Evolutionary conservation across 306 rosid genomes (phyloP).

Genomic region (Oemleria cerasiformis): DNA sequence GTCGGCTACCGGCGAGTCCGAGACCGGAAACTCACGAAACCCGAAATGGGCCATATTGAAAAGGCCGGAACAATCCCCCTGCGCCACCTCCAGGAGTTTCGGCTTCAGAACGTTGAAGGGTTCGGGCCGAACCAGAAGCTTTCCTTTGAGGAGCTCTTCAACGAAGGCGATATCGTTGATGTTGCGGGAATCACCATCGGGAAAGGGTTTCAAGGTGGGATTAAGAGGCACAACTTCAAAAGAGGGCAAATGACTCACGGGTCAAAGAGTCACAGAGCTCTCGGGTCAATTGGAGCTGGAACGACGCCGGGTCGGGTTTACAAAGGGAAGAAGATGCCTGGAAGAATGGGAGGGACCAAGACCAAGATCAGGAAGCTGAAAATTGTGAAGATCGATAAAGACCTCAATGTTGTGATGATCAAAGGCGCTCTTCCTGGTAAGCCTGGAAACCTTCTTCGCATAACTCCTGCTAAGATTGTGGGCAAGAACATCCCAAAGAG

Average conservation of each 20-base stretch:
- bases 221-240: constrained; percentile 76
- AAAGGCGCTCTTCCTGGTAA: constrained; percentile 95
- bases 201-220: constrained; percentile 98
- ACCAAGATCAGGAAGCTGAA: constrained; percentile 86
- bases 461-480: constrained; percentile 92
- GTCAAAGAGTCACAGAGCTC: constrained; percentile 89
- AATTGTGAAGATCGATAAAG: constrained; percentile 84
- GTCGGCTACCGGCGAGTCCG: constrained; percentile 78
- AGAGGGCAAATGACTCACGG: constrained; percentile 94
- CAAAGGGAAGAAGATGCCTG: constrained; percentile 98
- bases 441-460: constrained; percentile 91
- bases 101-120: constrained; percentile 52
- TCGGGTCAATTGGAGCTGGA: constrained; percentile 96
- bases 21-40: constrained; percentile 77
- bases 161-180: constrained; percentile 92
- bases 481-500: constrained; percentile 90
- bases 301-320: constrained; percentile 90
- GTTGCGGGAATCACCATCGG: constrained; percentile 92
- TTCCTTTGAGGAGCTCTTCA: constrained; percentile 55
- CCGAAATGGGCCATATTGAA: constrained; percentile 81
- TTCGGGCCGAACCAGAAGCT: constrained; percentile 70
- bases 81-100: constrained; percentile 96
- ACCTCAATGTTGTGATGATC: constrained; percentile 83
- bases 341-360: constrained; percentile 96
- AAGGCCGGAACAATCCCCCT: constrained; percentile 80